Percentiles rank a stretch among this genome's conserved stretches.
Conservation (phyloP, 306 rosid genomes). For the Canavalia gladiata region DNA sequence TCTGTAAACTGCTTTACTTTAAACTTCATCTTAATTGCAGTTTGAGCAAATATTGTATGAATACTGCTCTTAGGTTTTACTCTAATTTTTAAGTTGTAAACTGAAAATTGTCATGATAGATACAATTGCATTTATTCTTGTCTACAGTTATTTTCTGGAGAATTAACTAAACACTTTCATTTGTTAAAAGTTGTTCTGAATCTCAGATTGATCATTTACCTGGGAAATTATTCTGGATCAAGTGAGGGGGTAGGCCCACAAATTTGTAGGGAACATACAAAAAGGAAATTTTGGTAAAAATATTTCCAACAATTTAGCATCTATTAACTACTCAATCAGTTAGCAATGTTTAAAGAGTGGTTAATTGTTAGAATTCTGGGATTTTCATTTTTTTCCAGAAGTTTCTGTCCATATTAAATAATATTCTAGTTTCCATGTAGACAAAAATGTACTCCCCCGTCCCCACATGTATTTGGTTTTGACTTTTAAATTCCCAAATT, state of each 20-base stretch:
- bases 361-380: conserved; percentile 14
- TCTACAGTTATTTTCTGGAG: conserved; percentile 19
- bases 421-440: conserved; percentile 5
- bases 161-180: background rate
- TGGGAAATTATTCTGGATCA: background rate
- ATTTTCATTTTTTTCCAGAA: background rate
- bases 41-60: background rate
- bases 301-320: conserved; percentile 25
- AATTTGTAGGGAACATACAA: background rate
- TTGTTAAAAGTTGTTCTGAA: background rate
- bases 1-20: conserved; percentile 14
- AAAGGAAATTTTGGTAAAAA: conserved; percentile 13
- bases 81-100: conserved; percentile 6
- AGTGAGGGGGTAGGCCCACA: background rate
- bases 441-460: background rate
- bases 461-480: conserved; percentile 20
- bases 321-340: conserved; percentile 3
- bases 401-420: background rate
- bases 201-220: conserved; percentile 1
- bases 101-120: conserved; percentile 7
- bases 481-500: conserved; percentile 20
- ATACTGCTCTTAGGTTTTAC: background rate
- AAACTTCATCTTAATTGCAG: background rate
- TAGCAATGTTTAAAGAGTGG: background rate
- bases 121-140: conserved; percentile 34